Conservation (phyloP, 306 rosid species). For the Pterocarpus macrocarpus region DNA sequence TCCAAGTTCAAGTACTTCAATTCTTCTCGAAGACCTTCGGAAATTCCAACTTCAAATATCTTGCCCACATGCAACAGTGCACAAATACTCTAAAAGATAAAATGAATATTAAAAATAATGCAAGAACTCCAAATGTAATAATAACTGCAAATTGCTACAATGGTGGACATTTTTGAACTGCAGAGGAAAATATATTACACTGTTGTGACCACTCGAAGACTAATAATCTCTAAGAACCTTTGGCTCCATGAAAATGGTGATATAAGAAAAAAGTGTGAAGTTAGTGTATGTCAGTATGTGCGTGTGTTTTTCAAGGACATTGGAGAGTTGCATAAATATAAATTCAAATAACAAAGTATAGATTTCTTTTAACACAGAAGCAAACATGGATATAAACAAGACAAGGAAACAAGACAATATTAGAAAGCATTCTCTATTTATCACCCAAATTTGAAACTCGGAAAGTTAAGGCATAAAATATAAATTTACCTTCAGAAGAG, state of each 20-base stretch:
- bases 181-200: conserved; percentile 9
- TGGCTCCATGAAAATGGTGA: conserved; percentile 24
- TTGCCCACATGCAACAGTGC: conserved; percentile 90
- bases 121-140: conserved; percentile 15
- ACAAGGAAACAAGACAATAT: conserved; percentile 25
- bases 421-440: conserved; percentile 31
- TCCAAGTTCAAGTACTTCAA: conserved; percentile 72
- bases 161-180: conserved; percentile 5
- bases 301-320: background rate
- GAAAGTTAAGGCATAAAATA: conserved; percentile 27
- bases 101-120: conserved; percentile 1
- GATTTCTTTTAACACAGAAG: conserved; percentile 38
- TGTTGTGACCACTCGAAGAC: background rate
- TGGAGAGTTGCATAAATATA: conserved; percentile 24
- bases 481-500: conserved; percentile 77
- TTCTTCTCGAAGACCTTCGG: conserved; percentile 84
- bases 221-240: background rate
- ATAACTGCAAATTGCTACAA: background rate
- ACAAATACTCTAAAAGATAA: conserved; percentile 72
- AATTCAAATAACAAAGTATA: conserved; percentile 35
- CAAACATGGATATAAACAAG: conserved; percentile 23
- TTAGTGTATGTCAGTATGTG: background rate
- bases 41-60: conserved; percentile 96
- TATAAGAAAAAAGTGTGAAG: conserved; percentile 1
- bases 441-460: conserved; percentile 7